Evolutionary conservation across 2,329 filamentous ascomycete genomes (phyloP), one percentile per base, ranked within the genome.

Genomic region (Neofusicoccum cordaticola): DNA sequence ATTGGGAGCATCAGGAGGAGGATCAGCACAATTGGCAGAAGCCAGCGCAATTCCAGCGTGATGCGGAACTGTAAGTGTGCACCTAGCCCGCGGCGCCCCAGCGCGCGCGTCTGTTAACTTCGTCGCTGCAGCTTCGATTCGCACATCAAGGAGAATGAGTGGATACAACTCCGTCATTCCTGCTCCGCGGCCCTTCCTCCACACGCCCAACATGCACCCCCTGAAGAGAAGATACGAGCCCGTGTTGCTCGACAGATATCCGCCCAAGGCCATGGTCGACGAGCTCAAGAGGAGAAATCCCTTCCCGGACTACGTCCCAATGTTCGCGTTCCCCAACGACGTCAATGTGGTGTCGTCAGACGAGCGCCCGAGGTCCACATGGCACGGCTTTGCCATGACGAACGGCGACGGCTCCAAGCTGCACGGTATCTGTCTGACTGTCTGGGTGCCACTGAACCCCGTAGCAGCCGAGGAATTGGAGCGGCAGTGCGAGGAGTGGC

Each of bases 351-450:
- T 98, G 9, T 97, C 95, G 1, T 93, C 93, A 1, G 95, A 99
- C 73, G 92, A 97, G 75, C 86, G 93, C 67, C 95, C 95, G 0
- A 86, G 93, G 67, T 94, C 95, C n/a, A 97, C 93, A 27, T 99
- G 95, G 95, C 95, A 99, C 78, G 95, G 95, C 56, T 99, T 99
- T 74, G 93, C 92, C 67, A 98, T 99, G 95, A 99, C 95, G 2
- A 90, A 90, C 22, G 91, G 91, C 64, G 93, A 98, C 74, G 94
- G 92, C 71, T 90, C 92, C 63, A 96, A 95, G 75, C 83, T 98
- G 19, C 94, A 98, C 73, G 94, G 93, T 39, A 91, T 98, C 65
- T 93, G 91, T 67, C 85, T 97, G 63, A 96, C 93, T 63, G 86
- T 98, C 47, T 99, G 95, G 95, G 91, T 93, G 63, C 93, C 95